These are phyloP conservation scores for Inosperma sp. DNA, from an alignment of 768 basidiomycete species.

Conservation along the genomic window DNA sequence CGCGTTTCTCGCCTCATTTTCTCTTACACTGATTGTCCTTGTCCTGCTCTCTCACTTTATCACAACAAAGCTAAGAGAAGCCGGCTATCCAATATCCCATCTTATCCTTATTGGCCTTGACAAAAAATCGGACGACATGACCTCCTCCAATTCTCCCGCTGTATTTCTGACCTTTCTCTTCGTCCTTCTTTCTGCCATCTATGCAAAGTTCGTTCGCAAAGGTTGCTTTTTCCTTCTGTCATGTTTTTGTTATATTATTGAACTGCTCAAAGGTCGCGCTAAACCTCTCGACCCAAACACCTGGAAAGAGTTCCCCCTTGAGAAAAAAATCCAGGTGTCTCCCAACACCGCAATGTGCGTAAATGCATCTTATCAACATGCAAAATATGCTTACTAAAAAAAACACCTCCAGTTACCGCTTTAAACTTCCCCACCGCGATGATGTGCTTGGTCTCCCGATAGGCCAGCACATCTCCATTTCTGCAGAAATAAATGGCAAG, in stretches of 20 bases:
- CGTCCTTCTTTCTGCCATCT: conserved; percentile 49
- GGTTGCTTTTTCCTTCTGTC: conserved; percentile 25
- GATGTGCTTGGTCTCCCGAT: conserved; percentile 90
- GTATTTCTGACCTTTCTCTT: conserved; percentile 39
- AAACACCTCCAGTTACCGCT: conserved; percentile 69
- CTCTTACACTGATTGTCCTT: conserved; percentile 45
- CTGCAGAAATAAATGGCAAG: conserved; percentile 90
- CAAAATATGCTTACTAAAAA: no score
- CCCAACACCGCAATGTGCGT: conserved; percentile 98
- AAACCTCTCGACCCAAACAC: conserved; percentile 68
- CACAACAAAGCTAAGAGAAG: conserved; percentile 40
- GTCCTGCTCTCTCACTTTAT: conserved; percentile 40
- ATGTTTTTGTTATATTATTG: conserved; percentile 12
- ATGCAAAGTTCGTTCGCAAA: conserved; percentile 47
- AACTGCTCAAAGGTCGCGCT: conserved; percentile 41
- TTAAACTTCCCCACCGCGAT: conserved; percentile 67
- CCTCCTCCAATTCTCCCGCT: conserved; percentile 21
- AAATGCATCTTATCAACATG: no score
- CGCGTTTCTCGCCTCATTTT: conserved; percentile 51
- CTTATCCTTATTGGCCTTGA: conserved; percentile 62
- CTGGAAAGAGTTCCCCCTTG: conserved; percentile 82
- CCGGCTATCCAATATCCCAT: conserved; percentile 53
- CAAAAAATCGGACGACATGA: conserved; percentile 22
- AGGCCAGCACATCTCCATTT: conserved; percentile 93
- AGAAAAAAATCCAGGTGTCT: conserved; percentile 78